Conservation (phyloP, 1,139 yeast genomes). For the Insectozyma bohioensis region DNA sequence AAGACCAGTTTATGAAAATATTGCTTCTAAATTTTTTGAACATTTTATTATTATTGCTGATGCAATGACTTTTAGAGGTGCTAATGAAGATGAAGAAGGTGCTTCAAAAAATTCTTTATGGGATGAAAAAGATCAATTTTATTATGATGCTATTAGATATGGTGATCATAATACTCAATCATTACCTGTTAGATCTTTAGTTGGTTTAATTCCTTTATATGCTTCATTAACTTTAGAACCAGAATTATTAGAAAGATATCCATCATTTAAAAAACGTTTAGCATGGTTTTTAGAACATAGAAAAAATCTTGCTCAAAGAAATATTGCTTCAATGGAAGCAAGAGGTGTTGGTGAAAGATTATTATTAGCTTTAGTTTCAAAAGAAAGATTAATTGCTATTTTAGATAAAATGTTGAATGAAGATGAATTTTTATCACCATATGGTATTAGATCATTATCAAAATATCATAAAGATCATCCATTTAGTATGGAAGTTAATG, state of each 20-base stretch:
- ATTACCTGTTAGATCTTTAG: slow-evolving; percentile 85
- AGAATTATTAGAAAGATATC: slow-evolving; percentile 73
- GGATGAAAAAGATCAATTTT: slow-evolving; percentile 89
- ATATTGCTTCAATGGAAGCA: slow-evolving; percentile 83
- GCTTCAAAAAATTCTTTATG: slow-evolving; percentile 68
- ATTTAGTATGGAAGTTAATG: slow-evolving; percentile 82
- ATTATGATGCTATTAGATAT: slow-evolving; percentile 90
- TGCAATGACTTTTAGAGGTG: slow-evolving; percentile 81
- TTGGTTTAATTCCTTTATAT: slow-evolving; percentile 89
- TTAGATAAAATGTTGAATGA: slow-evolving; percentile 85
- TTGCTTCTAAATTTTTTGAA: slow-evolving; percentile 94
- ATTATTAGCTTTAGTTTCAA: slow-evolving; percentile 76
- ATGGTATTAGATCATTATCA: slow-evolving; percentile 88
- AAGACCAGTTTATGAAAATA: slow-evolving; percentile 87
- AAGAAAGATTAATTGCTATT: slow-evolving; percentile 76
- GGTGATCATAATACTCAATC: slow-evolving; percentile 71
- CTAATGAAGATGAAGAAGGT: slow-evolving; percentile 45
- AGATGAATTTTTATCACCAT: slow-evolving; percentile 80
- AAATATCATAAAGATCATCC: slow-evolving; percentile 88
- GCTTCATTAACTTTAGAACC: slow-evolving; percentile 92
- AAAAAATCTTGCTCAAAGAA: slow-evolving; percentile 73
- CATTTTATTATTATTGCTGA: slow-evolving; percentile 92
- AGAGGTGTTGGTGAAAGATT: slow-evolving; percentile 88
- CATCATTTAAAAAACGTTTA: slow-evolving; percentile 80
- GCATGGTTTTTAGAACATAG: slow-evolving; percentile 84